Conservation (phyloP, 1,284 basidiomycete genomes). For the Cutaneotrichosporon spelunceum region DNA sequence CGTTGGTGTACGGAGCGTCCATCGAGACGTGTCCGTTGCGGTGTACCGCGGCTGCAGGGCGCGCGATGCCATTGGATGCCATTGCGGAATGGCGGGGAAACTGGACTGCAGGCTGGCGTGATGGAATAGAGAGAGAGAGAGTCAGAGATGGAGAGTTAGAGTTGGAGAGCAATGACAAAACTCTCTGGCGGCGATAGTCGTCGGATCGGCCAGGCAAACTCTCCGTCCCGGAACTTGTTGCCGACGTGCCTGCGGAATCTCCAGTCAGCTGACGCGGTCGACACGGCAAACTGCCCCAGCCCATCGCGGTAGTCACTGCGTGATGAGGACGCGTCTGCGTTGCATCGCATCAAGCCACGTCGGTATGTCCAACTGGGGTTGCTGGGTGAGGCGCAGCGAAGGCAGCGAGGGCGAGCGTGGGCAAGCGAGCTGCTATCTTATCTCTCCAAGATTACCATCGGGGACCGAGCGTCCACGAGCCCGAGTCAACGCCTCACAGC, state of each 20-base stretch:
- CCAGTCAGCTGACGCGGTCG: background rate
- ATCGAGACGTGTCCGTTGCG: background rate
- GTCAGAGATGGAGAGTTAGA: background rate
- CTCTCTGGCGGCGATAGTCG: no score
- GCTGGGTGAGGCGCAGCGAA: no score
- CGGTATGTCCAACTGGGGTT: no score
- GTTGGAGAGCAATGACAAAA: background rate
- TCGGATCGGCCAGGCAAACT: background rate
- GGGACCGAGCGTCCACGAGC: no score
- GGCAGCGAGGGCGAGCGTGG: no score
- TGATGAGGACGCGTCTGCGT: no score
- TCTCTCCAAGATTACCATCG: no score
- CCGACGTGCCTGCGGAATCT: background rate
- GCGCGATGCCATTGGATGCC: background rate
- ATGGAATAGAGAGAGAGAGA: background rate
- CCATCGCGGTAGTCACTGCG: background rate
- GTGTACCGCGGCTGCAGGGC: background rate
- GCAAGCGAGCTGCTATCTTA: no score
- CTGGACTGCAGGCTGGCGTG: no score
- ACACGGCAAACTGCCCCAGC: no score
- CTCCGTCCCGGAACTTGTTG: background rate
- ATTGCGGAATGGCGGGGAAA: background rate
- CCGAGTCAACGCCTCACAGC: no score
- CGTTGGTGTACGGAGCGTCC: background rate
- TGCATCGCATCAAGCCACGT: no score